Evolutionary conservation across 352 stramenopile species (phyloP).

Genomic region (Globisporangium orthogonon): DNA sequence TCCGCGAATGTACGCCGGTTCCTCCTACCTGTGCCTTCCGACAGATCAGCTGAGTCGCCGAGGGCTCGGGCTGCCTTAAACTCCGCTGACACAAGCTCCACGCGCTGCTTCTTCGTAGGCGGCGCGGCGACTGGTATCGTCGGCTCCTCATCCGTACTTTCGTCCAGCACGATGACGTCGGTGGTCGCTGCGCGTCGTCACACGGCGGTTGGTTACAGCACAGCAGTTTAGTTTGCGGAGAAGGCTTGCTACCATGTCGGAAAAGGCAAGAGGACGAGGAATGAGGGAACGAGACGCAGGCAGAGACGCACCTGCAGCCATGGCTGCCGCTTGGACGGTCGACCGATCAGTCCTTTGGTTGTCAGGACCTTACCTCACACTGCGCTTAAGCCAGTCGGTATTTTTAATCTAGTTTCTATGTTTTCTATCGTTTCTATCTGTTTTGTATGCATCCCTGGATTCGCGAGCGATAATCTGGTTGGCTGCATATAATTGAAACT

Average conservation of each 20-base stretch:
- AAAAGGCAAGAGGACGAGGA: not conserved
- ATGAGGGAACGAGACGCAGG: not conserved
- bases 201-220: not conserved
- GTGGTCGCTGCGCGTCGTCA: not conserved
- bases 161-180: slow-evolving; percentile 44
- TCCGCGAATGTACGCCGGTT: slow-evolving; percentile 27
- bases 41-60: no score
- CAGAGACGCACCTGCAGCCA: not conserved
- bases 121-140: not conserved
- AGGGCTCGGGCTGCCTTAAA: not conserved
- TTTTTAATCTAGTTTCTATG: no score
- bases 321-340: not conserved
- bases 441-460: no score
- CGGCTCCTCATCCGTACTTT: slow-evolving; percentile 37
- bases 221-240: not conserved
- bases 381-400: no score
- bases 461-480: no score
- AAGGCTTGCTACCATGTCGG: not conserved
- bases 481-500: no score
- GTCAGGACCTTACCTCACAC: no score
- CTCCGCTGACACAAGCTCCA: not conserved
- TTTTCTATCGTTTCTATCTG: no score
- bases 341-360: no score
- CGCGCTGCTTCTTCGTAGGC: slow-evolving; percentile 9
- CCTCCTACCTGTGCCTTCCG: not conserved